These are phyloP conservation scores for Colletotrichum euphorbiae DNA, from an alignment of 2,329 filamentous ascomycete species.

Conservation along the genomic window DNA sequence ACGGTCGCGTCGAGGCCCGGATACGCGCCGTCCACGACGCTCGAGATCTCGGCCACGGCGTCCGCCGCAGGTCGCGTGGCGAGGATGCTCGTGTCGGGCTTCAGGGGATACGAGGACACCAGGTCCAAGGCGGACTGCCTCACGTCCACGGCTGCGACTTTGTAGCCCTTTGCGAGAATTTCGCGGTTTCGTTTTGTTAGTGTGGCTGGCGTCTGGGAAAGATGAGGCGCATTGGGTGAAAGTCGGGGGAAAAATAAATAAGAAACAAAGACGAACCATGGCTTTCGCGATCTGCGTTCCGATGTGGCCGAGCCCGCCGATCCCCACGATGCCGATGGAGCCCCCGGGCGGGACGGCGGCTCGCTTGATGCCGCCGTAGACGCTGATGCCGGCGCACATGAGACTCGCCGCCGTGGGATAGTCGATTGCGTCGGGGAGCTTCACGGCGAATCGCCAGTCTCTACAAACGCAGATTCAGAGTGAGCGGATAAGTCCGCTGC, in stretches of 20 bases:
- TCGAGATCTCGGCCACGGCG: slow-evolving; percentile 29
- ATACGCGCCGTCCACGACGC: slow-evolving; percentile 4
- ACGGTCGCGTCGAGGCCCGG: slow-evolving; percentile 38
- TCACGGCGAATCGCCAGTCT: slow-evolving; percentile 35
- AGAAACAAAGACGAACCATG: slow-evolving; percentile 14
- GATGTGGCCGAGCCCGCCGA: slow-evolving; percentile 39
- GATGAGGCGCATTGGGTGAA: too few relatives aligned
- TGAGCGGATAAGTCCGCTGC: not conserved
- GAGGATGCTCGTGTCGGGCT: slow-evolving; percentile 43
- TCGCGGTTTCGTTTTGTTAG: too few relatives aligned
- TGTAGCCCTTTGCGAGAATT: slow-evolving; percentile 16
- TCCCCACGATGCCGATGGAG: slow-evolving; percentile 33
- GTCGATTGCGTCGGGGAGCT: slow-evolving; percentile 25
- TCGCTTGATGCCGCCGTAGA: slow-evolving; percentile 37
- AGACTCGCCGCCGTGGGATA: slow-evolving; percentile 30
- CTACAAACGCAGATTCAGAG: not conserved
- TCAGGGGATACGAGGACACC: slow-evolving; percentile 19
- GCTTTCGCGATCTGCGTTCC: slow-evolving; percentile 37
- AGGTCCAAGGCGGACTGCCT: slow-evolving; percentile 33
- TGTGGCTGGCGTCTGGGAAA: too few relatives aligned
- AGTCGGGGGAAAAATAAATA: too few relatives aligned
- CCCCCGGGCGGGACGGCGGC: slow-evolving; percentile 23
- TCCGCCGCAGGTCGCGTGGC: slow-evolving; percentile 43
- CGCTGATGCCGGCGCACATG: slow-evolving; percentile 39
- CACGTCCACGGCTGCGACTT: slow-evolving; percentile 33